Evolutionary conservation across 495 filamentous ascomycete species (phyloP), one percentile per base, ranked within the genome.

Genomic region (Pyrenula aspistea): DNA sequence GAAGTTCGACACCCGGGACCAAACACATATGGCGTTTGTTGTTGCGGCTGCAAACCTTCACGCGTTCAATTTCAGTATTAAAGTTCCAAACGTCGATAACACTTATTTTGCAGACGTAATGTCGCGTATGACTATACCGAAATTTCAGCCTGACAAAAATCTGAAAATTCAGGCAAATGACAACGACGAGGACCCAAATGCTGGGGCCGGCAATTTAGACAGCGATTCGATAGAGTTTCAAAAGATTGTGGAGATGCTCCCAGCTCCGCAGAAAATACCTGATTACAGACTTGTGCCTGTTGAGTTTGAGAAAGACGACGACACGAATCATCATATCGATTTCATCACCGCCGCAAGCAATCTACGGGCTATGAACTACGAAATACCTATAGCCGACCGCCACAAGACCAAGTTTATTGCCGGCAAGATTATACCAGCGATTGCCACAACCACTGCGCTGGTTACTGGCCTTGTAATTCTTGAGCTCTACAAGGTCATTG

Each of bases 371-470:
- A 86, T 95, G 65, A 99, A 99, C 70, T 99, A 99, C 78, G 90
- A 88, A 56, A 99, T 99, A 62, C 79, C 86, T 59, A 80, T 83
- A 59, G 91, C 94, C 0, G 91, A 99, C 65, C 80, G 88, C 55
- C 94, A 96, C 78, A 91, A 91, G 81, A 99, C 91, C 56, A 99
- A 99, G 73, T 96, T 97, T 72, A 97, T 99, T 71, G 94, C 94
- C 22, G 94, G 94, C 67, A 99, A 97, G 79, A 99, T 99, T 62
- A 97, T 99, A 62, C 94, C 94, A 25, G 94, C 94, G 49, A 99
- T 99, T 72, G 94, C 91, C 55, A 98, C 93, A 12, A 96, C 94
- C 12, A 99, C 94, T 20, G 91, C 94, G 11, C 76, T 99, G 22
- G 91, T 96, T 47, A 97, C 94, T 1, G 94, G 94, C 55, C 77